Conservation (phyloP, 352 stramenopile species). For the Plasmopara muralis region DNA sequence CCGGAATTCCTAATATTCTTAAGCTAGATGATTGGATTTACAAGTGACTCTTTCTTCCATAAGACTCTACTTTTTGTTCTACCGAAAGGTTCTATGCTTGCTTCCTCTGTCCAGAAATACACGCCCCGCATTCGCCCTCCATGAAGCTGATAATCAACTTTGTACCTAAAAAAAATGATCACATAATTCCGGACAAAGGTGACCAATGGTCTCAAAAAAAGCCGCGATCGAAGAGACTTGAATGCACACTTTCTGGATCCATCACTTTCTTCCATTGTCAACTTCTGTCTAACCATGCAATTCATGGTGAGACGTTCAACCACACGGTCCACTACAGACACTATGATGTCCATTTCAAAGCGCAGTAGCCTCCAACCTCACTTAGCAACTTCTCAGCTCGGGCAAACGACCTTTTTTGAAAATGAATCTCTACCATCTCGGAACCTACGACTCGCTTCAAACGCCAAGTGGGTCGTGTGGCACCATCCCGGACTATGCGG, state of each 20-base stretch:
- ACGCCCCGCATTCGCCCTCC: no score
- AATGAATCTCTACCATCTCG: conserved; percentile 18
- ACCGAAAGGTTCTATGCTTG: no score
- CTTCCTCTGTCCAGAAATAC: no score
- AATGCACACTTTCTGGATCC: conserved; percentile 8
- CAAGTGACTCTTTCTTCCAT: no score
- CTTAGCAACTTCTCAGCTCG: conserved; percentile 20
- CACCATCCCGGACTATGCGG: conserved; percentile 4
- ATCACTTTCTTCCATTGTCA: conserved; percentile 13
- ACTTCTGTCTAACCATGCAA: conserved; percentile 13
- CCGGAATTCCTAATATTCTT: no score
- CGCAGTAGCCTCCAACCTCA: conserved; percentile 9
- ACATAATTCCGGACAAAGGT: no score
- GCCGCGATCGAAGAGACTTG: not conserved
- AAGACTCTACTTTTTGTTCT: no score
- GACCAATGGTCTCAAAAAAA: no score
- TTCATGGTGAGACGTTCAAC: not conserved
- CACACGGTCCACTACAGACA: not conserved
- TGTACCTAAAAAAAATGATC: no score
- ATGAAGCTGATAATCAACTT: no score
- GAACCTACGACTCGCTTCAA: conserved; percentile 1
- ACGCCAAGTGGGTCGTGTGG: not conserved
- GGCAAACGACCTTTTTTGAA: conserved; percentile 6
- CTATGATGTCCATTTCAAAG: not conserved
- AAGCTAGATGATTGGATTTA: no score